These are phyloP conservation scores for Prunus mira DNA, from an alignment of 306 rosid genomes.

Conservation along the genomic window DNA sequence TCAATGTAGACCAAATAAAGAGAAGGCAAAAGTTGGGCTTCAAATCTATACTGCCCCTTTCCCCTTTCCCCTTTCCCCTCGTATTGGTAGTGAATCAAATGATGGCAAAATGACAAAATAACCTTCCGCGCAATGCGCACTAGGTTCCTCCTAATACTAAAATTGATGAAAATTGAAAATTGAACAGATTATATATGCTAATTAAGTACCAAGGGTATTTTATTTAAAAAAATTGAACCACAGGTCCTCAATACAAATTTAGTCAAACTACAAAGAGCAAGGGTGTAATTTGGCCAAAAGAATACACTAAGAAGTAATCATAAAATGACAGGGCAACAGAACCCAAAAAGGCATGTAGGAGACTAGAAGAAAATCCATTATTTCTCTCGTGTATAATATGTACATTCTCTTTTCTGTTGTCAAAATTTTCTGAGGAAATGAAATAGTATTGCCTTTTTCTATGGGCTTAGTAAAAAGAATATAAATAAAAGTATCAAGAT, in stretches of 20 bases:
- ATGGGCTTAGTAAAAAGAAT: neutral
- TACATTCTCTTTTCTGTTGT: neutral
- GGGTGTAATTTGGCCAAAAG: neutral
- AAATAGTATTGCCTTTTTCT: neutral
- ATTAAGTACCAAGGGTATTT: too few species aligned
- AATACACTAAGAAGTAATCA: neutral
- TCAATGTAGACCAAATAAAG: too few species aligned
- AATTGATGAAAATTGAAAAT: neutral
- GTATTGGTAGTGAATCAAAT: too few species aligned
- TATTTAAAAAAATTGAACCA: too few species aligned
- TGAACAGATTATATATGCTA: neutral
- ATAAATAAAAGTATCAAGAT: neutral
- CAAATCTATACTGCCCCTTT: too few species aligned
- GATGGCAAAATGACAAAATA: too few species aligned
- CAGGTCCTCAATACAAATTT: neutral
- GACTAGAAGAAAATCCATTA: neutral
- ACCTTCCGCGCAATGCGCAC: too few species aligned
- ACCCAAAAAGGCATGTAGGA: neutral
- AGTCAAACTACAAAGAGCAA: neutral
- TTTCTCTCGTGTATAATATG: neutral
- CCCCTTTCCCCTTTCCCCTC: too few species aligned
- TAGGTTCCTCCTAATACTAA: neutral
- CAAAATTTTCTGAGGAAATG: neutral
- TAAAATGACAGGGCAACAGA: neutral
- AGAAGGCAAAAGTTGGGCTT: too few species aligned